Evolutionary conservation across 495 filamentous ascomycete species (phyloP).

Genomic region (Podospora pseudocomata): DNA sequence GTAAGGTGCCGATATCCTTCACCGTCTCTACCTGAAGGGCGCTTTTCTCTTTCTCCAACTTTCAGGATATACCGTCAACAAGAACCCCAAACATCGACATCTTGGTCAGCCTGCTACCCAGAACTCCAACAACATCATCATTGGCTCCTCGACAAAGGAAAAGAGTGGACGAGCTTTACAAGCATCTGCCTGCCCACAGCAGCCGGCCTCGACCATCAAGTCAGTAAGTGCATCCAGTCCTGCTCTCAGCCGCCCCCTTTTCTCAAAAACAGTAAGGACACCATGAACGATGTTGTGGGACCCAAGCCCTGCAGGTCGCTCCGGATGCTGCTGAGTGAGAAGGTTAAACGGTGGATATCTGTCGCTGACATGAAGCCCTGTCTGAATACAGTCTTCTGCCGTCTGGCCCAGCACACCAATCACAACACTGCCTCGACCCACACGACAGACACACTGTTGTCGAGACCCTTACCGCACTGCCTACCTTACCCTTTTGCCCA

Average conservation of each 20-base stretch:
- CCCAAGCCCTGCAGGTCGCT: background rate
- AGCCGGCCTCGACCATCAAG: background rate
- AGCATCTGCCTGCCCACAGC: background rate
- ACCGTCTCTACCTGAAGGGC: conserved; percentile 1
- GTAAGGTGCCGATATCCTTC: conserved; percentile 19
- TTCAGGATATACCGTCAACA: conserved; percentile 5
- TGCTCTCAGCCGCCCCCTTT: background rate
- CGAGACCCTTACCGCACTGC: background rate
- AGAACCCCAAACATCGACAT: background rate
- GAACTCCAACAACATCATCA: background rate
- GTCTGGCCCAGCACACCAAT: background rate
- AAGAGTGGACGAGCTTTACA: background rate
- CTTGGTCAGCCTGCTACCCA: background rate
- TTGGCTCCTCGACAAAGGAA: background rate
- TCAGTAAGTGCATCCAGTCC: background rate
- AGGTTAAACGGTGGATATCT: background rate
- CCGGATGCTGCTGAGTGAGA: background rate
- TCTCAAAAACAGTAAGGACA: background rate
- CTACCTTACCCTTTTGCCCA: conserved; percentile 1
- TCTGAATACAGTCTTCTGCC: background rate
- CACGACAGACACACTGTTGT: background rate
- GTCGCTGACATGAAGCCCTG: background rate
- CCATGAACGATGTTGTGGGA: conserved; percentile 1
- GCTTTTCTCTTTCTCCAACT: conserved; percentile 2
- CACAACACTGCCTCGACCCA: background rate